Evolutionary conservation across 2,329 filamentous ascomycete genomes (phyloP).

Genomic region (Sporothrix phasma): DNA sequence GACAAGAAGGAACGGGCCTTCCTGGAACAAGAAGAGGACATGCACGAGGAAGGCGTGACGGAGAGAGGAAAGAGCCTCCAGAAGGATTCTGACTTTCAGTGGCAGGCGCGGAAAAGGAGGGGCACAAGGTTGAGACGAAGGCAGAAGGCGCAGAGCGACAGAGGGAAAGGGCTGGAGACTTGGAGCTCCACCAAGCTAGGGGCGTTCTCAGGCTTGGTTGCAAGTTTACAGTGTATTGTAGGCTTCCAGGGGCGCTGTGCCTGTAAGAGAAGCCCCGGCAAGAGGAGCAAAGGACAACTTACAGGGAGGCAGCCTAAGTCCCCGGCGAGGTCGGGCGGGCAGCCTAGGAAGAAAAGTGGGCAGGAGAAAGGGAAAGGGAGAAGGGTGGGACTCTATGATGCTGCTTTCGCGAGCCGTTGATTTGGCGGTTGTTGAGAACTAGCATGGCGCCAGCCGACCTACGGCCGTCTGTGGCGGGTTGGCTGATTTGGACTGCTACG

Average conservation of each 20-base stretch:
- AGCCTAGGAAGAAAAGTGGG: background rate
- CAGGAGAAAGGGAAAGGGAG: no score
- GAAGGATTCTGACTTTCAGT: background rate
- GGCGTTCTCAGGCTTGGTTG: background rate
- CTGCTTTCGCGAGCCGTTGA: background rate
- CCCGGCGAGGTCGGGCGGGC: background rate
- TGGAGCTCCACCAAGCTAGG: background rate
- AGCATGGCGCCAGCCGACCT: no score
- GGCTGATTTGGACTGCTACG: no score
- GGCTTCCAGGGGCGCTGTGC: background rate
- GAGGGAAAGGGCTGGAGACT: background rate
- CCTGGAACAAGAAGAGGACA: background rate
- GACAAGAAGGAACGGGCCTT: background rate
- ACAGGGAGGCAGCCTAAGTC: background rate
- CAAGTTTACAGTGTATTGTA: background rate
- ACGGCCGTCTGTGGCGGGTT: no score
- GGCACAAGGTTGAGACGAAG: background rate
- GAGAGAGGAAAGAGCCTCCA: background rate
- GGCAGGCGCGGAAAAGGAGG: slow-evolving; percentile 12
- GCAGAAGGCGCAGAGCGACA: background rate
- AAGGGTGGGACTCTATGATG: background rate
- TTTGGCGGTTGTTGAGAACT: background rate
- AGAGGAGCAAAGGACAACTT: background rate
- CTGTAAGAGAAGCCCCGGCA: background rate
- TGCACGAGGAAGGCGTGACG: slow-evolving; percentile 8